Evolutionary conservation across 2,329 filamentous ascomycete genomes (phyloP).

Genomic region (Aurifilum marmelostoma): DNA sequence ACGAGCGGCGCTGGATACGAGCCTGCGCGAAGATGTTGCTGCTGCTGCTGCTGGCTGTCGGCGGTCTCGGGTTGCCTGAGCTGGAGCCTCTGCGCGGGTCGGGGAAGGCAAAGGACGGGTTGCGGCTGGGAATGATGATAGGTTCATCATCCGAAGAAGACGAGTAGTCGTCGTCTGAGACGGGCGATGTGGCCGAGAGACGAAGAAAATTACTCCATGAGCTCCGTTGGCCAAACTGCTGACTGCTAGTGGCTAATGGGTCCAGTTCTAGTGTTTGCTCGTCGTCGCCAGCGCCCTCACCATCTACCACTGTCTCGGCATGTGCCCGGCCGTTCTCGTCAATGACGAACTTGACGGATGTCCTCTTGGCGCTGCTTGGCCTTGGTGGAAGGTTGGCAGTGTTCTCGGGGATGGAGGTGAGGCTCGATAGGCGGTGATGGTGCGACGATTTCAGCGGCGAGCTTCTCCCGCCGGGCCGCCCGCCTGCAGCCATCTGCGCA

Average conservation of each 20-base stretch:
- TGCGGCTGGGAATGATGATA: conserved; percentile 66
- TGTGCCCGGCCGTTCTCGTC: conserved; percentile 63
- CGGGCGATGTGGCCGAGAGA: conserved; percentile 3
- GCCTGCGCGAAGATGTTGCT: conserved; percentile 22
- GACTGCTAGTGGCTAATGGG: conserved; percentile 1
- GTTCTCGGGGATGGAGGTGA: conserved; percentile 61
- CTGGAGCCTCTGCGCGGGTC: conserved; percentile 44
- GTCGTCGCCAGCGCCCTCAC: conserved; percentile 36
- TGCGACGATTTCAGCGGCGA: conserved; percentile 54
- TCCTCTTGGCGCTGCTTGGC: conserved; percentile 42
- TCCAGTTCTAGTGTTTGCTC: conserved; percentile 32
- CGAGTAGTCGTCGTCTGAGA: conserved; percentile 45
- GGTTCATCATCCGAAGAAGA: conserved; percentile 67
- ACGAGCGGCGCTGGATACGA: conserved; percentile 18
- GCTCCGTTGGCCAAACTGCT: conserved; percentile 11
- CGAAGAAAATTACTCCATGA: conserved; percentile 9
- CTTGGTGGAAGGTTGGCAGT: conserved; percentile 44
- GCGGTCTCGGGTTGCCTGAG: conserved; percentile 22
- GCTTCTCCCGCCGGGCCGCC: conserved; percentile 48
- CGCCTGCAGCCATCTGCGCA: conserved; percentile 40
- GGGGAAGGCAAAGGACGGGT: conserved; percentile 60
- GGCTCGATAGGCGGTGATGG: conserved; percentile 53
- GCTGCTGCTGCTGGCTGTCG: conserved; percentile 23
- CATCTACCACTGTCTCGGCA: conserved; percentile 54
- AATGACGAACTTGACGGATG: conserved; percentile 65